Evolutionary conservation across 768 basidiomycete genomes (phyloP).

Genomic region (Termitomyces sp.): DNA sequence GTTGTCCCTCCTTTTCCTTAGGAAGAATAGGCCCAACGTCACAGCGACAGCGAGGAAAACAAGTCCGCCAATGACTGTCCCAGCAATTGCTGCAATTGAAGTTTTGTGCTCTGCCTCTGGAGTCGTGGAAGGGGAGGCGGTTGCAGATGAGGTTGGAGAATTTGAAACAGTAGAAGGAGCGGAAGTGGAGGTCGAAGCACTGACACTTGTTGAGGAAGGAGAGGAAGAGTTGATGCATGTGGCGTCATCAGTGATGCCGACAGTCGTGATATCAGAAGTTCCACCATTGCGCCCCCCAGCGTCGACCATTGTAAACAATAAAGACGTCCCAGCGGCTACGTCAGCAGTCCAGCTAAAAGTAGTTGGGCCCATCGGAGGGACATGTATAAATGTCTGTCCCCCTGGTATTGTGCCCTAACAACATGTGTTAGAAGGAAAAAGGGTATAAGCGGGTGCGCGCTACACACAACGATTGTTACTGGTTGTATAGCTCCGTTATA

Average conservation of each 20-base stretch:
- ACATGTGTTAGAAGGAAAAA: slow-evolving; percentile 1
- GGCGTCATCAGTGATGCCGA: slow-evolving; percentile 45
- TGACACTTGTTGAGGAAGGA: slow-evolving; percentile 45
- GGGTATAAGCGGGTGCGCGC: not conserved
- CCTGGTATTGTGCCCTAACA: slow-evolving; percentile 61
- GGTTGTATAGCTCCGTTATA: slow-evolving; percentile 50
- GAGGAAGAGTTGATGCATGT: slow-evolving; percentile 54
- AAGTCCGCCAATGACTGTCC: slow-evolving; percentile 51
- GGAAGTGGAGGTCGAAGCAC: slow-evolving; percentile 11
- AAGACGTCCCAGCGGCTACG: slow-evolving; percentile 54
- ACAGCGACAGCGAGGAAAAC: slow-evolving; percentile 52
- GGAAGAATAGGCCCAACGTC: slow-evolving; percentile 51
- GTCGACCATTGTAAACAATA: slow-evolving; percentile 59
- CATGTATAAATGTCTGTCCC: slow-evolving; percentile 49
- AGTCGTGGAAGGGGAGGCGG: slow-evolving; percentile 24
- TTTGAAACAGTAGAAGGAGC: slow-evolving; percentile 11
- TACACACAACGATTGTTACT: slow-evolving; percentile 50
- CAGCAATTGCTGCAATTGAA: slow-evolving; percentile 48
- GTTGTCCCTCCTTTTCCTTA: slow-evolving; percentile 35
- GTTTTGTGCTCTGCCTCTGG: slow-evolving; percentile 19
- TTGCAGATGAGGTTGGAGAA: slow-evolving; percentile 19
- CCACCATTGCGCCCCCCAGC: slow-evolving; percentile 54
- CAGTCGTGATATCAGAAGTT: slow-evolving; percentile 48
- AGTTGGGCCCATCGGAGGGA: slow-evolving; percentile 36
- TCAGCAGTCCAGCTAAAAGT: slow-evolving; percentile 56